These are phyloP conservation scores for Cordyceps fumosorosea DNA, from an alignment of 2,329 filamentous ascomycete genomes.

Conservation along the genomic window DNA sequence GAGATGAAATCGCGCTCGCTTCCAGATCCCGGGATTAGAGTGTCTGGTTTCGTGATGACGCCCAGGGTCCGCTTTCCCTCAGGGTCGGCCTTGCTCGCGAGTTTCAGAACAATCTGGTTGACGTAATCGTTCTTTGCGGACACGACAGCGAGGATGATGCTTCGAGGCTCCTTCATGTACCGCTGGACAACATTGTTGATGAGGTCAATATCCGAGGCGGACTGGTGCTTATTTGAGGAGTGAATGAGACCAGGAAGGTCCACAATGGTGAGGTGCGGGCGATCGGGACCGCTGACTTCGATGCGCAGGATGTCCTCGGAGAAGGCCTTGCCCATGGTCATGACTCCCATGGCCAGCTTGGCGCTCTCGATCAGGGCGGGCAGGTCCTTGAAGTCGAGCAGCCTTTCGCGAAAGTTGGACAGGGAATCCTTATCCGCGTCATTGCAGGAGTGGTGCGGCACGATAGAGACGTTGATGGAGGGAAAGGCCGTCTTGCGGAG, in stretches of 20 bases:
- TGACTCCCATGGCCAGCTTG: slow-evolving; percentile 38
- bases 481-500: slow-evolving; percentile 23
- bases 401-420: slow-evolving; percentile 18
- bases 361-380: slow-evolving; percentile 42
- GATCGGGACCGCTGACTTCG: slow-evolving; percentile 18
- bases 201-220: too few relatives aligned
- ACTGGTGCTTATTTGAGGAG: neutral
- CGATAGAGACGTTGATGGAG: slow-evolving; percentile 20
- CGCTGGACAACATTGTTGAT: slow-evolving; percentile 10
- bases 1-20: slow-evolving; percentile 1
- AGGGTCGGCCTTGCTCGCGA: neutral
- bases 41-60: slow-evolving; percentile 50
- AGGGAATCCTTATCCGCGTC: neutral
- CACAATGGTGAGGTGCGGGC: slow-evolving; percentile 37
- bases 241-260: slow-evolving; percentile 41
- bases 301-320: slow-evolving; percentile 22
- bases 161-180: slow-evolving; percentile 35
- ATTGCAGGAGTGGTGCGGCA: slow-evolving; percentile 14
- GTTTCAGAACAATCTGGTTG: slow-evolving; percentile 27
- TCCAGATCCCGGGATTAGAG: slow-evolving; percentile 6
- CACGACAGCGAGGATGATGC: slow-evolving; percentile 40
- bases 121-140: slow-evolving; percentile 32
- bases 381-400: slow-evolving; percentile 31
- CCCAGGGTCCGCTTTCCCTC: slow-evolving; percentile 28
- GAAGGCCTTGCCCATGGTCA: slow-evolving; percentile 12